A percentile compares a stretch with the other conserved stretches of the same genome.
Evolutionary conservation across 441 rosid genomes (phyloP).

Genomic region (Euphorbia celastroides): DNA sequence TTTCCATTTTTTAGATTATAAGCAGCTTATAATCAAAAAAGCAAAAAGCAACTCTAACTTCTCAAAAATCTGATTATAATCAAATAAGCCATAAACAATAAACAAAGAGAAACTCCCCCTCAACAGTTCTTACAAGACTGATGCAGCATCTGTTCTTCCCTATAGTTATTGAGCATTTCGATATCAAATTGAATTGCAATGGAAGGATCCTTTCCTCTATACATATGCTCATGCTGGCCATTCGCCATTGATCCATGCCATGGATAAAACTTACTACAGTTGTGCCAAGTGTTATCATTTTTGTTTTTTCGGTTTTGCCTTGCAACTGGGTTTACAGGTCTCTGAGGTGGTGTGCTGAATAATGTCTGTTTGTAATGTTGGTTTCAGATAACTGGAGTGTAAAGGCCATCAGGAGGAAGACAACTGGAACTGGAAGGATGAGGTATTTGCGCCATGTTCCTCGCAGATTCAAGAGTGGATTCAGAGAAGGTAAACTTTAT

Average conservation of each 20-base stretch:
- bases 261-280: too few species aligned
- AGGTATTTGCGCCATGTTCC: slow-evolving; percentile 79
- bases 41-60: too few species aligned
- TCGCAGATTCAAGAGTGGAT: slow-evolving; percentile 62
- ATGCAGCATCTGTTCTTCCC: background rate
- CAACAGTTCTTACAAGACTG: background rate
- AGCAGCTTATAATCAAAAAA: too few species aligned
- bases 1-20: too few species aligned
- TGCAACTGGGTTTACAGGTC: background rate
- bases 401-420: slow-evolving; percentile 84
- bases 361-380: background rate
- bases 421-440: slow-evolving; percentile 93
- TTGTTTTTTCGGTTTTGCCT: too few species aligned
- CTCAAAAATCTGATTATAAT: too few species aligned
- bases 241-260: background rate
- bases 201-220: background rate
- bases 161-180: background rate
- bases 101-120: too few species aligned
- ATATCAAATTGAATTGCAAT: background rate
- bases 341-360: background rate
- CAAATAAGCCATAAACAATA: too few species aligned
- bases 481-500: slow-evolving; percentile 39
- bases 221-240: background rate
- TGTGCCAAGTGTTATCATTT: too few species aligned
- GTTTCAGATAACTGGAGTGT: slow-evolving; percentile 77